Conservation (phyloP, 371 early-diverging fungal species). For the Neoconidiobolus thromboides region DNA sequence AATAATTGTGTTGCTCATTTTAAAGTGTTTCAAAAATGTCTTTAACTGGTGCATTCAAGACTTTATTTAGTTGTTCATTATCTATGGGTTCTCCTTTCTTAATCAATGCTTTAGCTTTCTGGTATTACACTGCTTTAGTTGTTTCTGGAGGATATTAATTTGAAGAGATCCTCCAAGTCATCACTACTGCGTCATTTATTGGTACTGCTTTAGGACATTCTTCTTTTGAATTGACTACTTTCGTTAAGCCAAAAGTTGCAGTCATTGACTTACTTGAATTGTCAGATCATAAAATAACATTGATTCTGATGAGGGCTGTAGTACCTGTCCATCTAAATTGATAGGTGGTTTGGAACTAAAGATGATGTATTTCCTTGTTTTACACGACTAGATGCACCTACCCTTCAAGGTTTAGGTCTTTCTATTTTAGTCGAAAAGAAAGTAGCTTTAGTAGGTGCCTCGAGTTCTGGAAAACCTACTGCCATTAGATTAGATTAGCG, state of each 20-base stretch:
- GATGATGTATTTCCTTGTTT: constrained; percentile 50
- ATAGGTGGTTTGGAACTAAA: constrained; percentile 37
- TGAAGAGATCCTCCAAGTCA: constrained; percentile 32
- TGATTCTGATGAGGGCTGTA: constrained; percentile 22
- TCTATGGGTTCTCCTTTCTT: constrained; percentile 40
- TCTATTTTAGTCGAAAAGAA: constrained; percentile 44
- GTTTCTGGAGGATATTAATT: constrained; percentile 6
- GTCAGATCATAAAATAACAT: constrained; percentile 36
- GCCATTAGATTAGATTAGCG: constrained; percentile 41
- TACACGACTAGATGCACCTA: constrained; percentile 31
- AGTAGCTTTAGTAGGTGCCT: constrained; percentile 10
- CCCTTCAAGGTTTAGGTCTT: constrained; percentile 39
- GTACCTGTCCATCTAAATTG: constrained; percentile 10
- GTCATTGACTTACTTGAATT: constrained; percentile 51
- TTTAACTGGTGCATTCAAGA: constrained; percentile 8
- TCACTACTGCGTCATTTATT: constrained; percentile 28
- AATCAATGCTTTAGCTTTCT: constrained; percentile 58
- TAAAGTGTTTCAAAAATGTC: not conserved
- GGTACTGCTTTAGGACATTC: constrained; percentile 19
- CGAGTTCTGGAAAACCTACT: constrained; percentile 54
- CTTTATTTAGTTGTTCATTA: constrained; percentile 34
- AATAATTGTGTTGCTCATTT: constrained; percentile 25
- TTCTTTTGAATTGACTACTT: constrained; percentile 25
- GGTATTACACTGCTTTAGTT: constrained; percentile 46
- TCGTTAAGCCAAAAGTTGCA: constrained; percentile 42